These are phyloP conservation scores for Serpula lacrymans DNA, from an alignment of 768 basidiomycete species.

Conservation along the genomic window DNA sequence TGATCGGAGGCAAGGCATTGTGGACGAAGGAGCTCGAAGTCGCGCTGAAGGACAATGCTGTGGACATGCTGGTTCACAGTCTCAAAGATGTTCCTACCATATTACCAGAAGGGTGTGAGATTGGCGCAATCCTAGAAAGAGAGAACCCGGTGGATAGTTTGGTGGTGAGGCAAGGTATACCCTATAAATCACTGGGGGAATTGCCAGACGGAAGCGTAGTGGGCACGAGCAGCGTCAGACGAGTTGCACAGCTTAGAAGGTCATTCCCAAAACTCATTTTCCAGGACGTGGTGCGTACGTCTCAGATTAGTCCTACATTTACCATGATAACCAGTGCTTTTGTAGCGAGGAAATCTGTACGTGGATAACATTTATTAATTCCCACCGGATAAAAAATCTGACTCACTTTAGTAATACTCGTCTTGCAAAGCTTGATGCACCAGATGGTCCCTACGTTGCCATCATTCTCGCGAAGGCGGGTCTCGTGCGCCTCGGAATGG, in stretches of 20 bases:
- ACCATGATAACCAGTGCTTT: neutral
- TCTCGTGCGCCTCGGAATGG: conserved; percentile 74
- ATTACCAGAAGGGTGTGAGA: conserved; percentile 78
- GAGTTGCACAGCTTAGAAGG: conserved; percentile 86
- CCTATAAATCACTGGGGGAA: conserved; percentile 74
- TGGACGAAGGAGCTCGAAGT: conserved; percentile 99
- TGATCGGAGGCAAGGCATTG: conserved; percentile 85
- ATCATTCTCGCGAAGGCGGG: conserved; percentile 94
- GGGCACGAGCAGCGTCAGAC: conserved; percentile 92
- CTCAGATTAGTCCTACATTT: neutral
- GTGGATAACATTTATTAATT: conserved; percentile 25
- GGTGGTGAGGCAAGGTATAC: conserved; percentile 73
- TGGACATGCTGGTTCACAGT: conserved; percentile 92
- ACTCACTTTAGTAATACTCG: conserved; percentile 71
- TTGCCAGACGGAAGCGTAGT: conserved; percentile 85
- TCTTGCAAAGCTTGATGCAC: conserved; percentile 84
- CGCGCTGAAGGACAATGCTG: conserved; percentile 60
- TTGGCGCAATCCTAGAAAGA: conserved; percentile 81
- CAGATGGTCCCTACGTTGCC: conserved; percentile 76
- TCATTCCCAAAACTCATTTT: conserved; percentile 75
- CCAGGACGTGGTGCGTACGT: conserved; percentile 67
- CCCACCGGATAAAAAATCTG: conserved; percentile 5
- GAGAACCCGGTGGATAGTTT: conserved; percentile 89
- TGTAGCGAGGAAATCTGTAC: conserved; percentile 83
- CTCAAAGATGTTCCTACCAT: conserved; percentile 92